phyloP scores from a whole-genome alignment of 1,284 basidiomycete genomes.

The Irpex sp. region DNA sequence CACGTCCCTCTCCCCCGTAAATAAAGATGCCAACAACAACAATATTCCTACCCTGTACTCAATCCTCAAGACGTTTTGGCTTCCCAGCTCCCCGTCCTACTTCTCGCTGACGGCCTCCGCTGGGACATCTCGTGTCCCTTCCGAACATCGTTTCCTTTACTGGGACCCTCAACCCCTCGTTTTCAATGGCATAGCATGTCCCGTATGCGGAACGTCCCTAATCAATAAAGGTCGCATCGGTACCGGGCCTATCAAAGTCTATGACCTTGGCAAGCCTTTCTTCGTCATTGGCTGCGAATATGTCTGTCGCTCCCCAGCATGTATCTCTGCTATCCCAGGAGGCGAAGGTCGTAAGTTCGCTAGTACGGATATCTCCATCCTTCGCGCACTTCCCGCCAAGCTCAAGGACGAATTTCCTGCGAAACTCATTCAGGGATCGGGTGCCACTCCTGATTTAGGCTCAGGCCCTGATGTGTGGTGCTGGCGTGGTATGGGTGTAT shows the following conservation, averaged over 20 bases:
- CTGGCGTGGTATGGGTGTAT: constrained; percentile 69
- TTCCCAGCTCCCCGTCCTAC: constrained; percentile 69
- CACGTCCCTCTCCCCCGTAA: constrained; percentile 47
- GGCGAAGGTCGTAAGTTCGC: constrained; percentile 59
- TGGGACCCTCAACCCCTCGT: constrained; percentile 77
- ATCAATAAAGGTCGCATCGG: constrained; percentile 63
- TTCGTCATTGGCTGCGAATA: constrained; percentile 80
- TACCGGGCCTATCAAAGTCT: constrained; percentile 67
- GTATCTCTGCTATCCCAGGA: constrained; percentile 39
- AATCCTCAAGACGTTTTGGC: constrained; percentile 74
- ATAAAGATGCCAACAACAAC: constrained; percentile 37
- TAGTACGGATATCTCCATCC: constrained; percentile 64
- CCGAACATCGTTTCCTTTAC: constrained; percentile 70
- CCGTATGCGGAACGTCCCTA: constrained; percentile 52
- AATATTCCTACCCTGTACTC: constrained; percentile 65
- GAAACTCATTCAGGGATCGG: constrained; percentile 45
- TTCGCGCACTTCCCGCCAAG: constrained; percentile 59
- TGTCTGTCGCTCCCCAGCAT: constrained; percentile 48
- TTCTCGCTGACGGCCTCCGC: constrained; percentile 71
- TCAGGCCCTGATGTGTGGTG: constrained; percentile 59
- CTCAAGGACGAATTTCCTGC: constrained; percentile 72
- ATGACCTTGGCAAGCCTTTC: constrained; percentile 72
- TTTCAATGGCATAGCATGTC: constrained; percentile 72
- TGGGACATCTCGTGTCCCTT: constrained; percentile 57
- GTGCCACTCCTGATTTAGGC: constrained; percentile 43